Conservation (phyloP, 495 filamentous ascomycete genomes). For the Talaromyces liani region DNA sequence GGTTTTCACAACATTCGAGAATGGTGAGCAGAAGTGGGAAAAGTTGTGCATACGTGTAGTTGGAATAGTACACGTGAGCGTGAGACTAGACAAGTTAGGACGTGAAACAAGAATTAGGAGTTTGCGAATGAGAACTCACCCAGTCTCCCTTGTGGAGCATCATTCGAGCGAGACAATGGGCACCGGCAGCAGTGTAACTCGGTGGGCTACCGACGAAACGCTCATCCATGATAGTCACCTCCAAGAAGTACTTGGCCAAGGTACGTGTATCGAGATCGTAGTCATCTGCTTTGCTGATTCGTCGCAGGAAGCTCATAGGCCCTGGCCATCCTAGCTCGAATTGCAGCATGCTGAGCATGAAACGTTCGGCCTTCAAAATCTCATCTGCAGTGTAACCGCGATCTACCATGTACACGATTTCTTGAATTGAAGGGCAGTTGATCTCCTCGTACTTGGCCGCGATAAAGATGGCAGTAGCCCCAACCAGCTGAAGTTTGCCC, state of each 20-base stretch:
- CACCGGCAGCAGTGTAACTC: conserved; percentile 84
- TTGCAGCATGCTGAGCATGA: conserved; percentile 93
- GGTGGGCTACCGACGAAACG: conserved; percentile 86
- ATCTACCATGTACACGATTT: conserved; percentile 99
- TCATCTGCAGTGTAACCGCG: conserved; percentile 81
- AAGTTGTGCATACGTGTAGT: conserved; percentile 82
- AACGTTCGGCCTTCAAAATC: conserved; percentile 93
- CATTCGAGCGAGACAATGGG: conserved; percentile 85
- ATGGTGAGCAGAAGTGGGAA: conserved; percentile 68
- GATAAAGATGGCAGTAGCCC: conserved; percentile 91
- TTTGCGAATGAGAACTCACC: conserved; percentile 50
- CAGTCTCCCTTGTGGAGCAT: conserved; percentile 86
- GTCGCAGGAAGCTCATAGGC: conserved; percentile 93
- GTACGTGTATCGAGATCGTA: conserved; percentile 95
- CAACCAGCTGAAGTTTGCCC: conserved; percentile 90
- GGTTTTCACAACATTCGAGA: conserved; percentile 78
- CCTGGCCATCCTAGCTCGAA: conserved; percentile 96
- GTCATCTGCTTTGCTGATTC: conserved; percentile 97
- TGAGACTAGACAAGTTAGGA: conserved; percentile 5
- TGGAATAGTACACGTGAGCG: conserved; percentile 83
- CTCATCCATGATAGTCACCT: conserved; percentile 96
- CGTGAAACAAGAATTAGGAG: not conserved
- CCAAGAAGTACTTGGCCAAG: conserved; percentile 95
- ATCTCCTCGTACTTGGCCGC: conserved; percentile 99
- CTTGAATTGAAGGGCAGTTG: conserved; percentile 85